Base-by-base conservation (phyloP, 2,329 filamentous ascomycete species). In the Pseudogymnoascus sp. region DNA sequence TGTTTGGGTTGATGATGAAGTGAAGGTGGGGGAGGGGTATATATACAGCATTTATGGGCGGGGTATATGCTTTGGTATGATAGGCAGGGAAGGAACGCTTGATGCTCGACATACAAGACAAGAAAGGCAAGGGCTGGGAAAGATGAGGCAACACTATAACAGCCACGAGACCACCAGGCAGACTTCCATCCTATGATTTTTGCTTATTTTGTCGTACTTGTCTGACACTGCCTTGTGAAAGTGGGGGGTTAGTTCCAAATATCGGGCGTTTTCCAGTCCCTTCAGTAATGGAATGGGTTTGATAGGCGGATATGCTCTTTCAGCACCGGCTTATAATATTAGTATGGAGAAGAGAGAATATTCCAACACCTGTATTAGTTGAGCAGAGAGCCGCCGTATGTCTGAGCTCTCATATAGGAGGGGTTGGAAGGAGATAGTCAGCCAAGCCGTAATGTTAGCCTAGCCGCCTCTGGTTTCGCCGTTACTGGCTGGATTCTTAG, bases 201-300 rank as follows among this genome's bases (percentile, higher is more conserved):
- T 55, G 48, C 48, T 55, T 55, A 55, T 55, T 55, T 18, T 33
- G 48, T 55, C 48, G 29, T 55, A 55, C 48, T 55, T 55, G 48
- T 33, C 48, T 33, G 29, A 55, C 29, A 29, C 48, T 55, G 48
- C 48, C 48, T 55, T 55, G 29, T 55, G 48, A 55, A 55, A 55
- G 48, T 55, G 48, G 48, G 45, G 29, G 48, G 29, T 55, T 21
- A 33, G 48, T 55, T 35, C 48, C 48, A 55, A 55, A 18, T 33
- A 10, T 55, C 29, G 29, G 29, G 29, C 48, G 48, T 55, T 21
- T 10, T 10, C 13, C 27, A 33, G 29, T 55, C 7, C n/a, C 33
- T 21, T 21, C 48, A 55, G 48, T 55, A 55, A 55, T 55, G 15
- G 48, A 55, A 35, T 18, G 48, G 29, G 48, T 33, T 55, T 55